phyloP scores from a whole-genome alignment of 306 rosid species.

The Cercis canadensis region DNA sequence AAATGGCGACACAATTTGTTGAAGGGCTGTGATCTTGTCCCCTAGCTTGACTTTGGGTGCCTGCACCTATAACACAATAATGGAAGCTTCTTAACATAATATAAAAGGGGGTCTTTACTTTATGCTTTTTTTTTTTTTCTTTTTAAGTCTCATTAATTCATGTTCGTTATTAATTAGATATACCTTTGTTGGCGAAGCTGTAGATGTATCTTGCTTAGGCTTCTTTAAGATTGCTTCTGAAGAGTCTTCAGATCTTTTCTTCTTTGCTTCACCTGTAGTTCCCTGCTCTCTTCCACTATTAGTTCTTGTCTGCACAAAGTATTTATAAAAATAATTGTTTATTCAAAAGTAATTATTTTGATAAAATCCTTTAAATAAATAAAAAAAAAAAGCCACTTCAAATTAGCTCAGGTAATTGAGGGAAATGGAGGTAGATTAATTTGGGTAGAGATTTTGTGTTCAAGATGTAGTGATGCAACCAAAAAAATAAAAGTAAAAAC shows the following conservation, averaged over 20 bases:
- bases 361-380: too few species aligned
- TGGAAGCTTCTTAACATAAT: conserved; percentile 35
- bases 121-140: neutral
- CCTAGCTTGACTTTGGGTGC: conserved; percentile 93
- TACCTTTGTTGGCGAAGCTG: conserved; percentile 75
- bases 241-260: conserved; percentile 82
- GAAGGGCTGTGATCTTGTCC: conserved; percentile 88
- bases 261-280: conserved; percentile 66
- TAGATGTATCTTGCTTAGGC: conserved; percentile 64
- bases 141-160: conserved; percentile 1
- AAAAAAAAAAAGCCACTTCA: too few species aligned
- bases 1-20: conserved; percentile 97
- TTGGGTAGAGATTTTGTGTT: too few species aligned
- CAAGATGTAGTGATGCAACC: too few species aligned
- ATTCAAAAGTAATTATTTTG: too few species aligned
- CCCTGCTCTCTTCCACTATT: conserved; percentile 67
- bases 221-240: conserved; percentile 70
- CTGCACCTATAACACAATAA: conserved; percentile 56
- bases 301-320: conserved; percentile 51
- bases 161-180: neutral
- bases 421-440: too few species aligned
- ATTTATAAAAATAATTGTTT: neutral
- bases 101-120: conserved; percentile 10
- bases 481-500: too few species aligned
- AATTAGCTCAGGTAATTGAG: too few species aligned